phyloP scores from a whole-genome alignment of 2,329 filamentous ascomycete genomes.

The Allantophomopsis lycopodina region DNA sequence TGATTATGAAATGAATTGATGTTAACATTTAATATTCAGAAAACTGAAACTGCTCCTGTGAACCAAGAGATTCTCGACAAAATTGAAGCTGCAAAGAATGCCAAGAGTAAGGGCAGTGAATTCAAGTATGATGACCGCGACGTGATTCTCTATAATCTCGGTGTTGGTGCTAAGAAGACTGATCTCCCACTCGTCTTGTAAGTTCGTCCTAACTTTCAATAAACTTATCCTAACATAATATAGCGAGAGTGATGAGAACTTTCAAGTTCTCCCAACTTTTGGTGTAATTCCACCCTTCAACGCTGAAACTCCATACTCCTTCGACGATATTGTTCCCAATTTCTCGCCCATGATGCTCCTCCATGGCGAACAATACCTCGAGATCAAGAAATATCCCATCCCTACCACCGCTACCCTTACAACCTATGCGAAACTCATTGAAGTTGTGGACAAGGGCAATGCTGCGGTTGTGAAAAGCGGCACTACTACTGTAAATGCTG shows the following conservation, averaged over 20 bases:
- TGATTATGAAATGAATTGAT: constrained; percentile 7
- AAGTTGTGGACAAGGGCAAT: constrained; percentile 91
- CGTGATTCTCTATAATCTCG: constrained; percentile 89
- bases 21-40: constrained; percentile 14
- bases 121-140: constrained; percentile 81
- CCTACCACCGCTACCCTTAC: constrained; percentile 69
- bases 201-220: constrained; percentile 9
- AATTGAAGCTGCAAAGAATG: constrained; percentile 64
- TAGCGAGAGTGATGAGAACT: constrained; percentile 75
- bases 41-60: constrained; percentile 18
- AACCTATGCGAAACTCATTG: constrained; percentile 68
- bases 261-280: constrained; percentile 90
- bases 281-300: constrained; percentile 93
- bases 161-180: constrained; percentile 79
- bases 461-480: constrained; percentile 74
- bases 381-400: constrained; percentile 83
- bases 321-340: constrained; percentile 80
- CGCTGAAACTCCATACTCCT: constrained; percentile 64
- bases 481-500: constrained; percentile 71
- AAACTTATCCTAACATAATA: not conserved
- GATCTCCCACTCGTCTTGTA: constrained; percentile 76
- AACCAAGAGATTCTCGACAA: constrained; percentile 56
- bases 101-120: constrained; percentile 57
- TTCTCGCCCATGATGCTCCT: constrained; percentile 98
- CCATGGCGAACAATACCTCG: constrained; percentile 96